These are phyloP conservation scores for Schizonepeta tenuifolia DNA, from an alignment of 257 asterid species.

Conservation along the genomic window DNA sequence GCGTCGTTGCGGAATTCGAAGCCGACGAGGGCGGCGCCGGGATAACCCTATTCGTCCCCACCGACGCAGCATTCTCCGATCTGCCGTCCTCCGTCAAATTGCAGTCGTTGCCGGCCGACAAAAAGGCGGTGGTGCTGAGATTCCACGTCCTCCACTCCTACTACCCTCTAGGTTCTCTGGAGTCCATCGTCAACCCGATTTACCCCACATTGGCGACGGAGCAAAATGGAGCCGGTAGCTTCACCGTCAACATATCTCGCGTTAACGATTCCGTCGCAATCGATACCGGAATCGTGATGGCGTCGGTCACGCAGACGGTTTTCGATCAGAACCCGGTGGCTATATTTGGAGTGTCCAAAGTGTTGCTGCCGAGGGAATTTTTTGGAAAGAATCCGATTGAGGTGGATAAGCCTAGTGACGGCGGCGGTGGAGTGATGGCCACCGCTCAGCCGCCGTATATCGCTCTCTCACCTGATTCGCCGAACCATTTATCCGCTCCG, in stretches of 20 bases:
- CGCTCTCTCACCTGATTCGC: conserved; percentile 55
- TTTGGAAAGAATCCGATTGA: conserved; percentile 67
- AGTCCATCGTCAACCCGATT: conserved; percentile 79
- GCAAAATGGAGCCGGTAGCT: conserved; percentile 75
- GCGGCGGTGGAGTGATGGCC: conserved; percentile 38
- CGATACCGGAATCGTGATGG: conserved; percentile 72
- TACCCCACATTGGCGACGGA: conserved; percentile 92
- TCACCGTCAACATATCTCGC: conserved; percentile 71
- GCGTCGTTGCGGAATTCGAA: conserved; percentile 80
- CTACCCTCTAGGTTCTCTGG: conserved; percentile 78
- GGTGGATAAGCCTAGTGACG: conserved; percentile 42
- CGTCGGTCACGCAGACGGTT: conserved; percentile 82
- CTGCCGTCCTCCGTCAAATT: conserved; percentile 61
- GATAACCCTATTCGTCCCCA: conserved; percentile 78
- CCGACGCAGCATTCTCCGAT: conserved; percentile 78
- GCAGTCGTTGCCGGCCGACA: conserved; percentile 77
- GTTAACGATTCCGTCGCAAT: conserved; percentile 78
- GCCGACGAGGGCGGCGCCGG: conserved; percentile 85
- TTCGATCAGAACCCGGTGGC: conserved; percentile 93
- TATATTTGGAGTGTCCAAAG: conserved; percentile 79
- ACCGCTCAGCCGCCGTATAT: conserved; percentile 65
- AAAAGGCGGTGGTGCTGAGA: conserved; percentile 67
- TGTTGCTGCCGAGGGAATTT: conserved; percentile 69
- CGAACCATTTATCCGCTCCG: conserved; percentile 62
- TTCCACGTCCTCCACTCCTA: conserved; percentile 86